These are phyloP conservation scores for Globisporangium cystogenes DNA, from an alignment of 352 stramenopile genomes.

Conservation along the genomic window DNA sequence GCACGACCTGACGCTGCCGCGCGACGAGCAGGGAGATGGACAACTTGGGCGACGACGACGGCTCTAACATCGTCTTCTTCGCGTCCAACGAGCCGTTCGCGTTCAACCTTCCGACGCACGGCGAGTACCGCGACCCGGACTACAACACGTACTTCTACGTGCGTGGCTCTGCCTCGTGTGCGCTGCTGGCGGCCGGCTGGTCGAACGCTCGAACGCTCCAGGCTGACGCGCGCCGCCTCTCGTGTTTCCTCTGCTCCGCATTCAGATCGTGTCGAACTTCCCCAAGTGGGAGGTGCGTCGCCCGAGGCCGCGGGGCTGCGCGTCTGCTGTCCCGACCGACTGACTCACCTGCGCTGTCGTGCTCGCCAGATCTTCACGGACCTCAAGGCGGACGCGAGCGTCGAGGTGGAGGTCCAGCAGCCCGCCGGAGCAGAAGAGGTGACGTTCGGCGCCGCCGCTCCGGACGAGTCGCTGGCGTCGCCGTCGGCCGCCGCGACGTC, in stretches of 20 bases:
- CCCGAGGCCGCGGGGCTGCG: background rate
- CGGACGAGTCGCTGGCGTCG: background rate
- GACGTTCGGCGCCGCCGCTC: conserved; percentile 22
- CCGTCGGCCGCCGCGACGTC: conserved; percentile 3
- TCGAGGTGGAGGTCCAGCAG: conserved; percentile 47
- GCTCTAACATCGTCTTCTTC: conserved; percentile 73
- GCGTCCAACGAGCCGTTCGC: conserved; percentile 59
- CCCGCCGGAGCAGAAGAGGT: conserved; percentile 45
- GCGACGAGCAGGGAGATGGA: conserved; percentile 37
- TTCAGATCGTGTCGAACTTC: too few relatives aligned
- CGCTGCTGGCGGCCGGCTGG: too few relatives aligned
- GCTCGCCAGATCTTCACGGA: background rate
- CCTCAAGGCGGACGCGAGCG: conserved; percentile 6
- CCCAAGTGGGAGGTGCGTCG: too few relatives aligned
- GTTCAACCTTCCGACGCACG: conserved; percentile 48
- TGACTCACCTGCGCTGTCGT: background rate
- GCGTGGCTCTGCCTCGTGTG: conserved; percentile 10
- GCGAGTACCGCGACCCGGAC: conserved; percentile 42
- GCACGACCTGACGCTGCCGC: too few relatives aligned
- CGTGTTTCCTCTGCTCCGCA: too few relatives aligned
- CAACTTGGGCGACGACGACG: conserved; percentile 25
- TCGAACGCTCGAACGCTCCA: too few relatives aligned
- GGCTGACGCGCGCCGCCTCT: too few relatives aligned
- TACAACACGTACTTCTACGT: conserved; percentile 57
- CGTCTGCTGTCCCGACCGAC: background rate